Evolutionary conservation across 768 basidiomycete species (phyloP), one percentile per base, ranked within the genome.

Genomic region (Pulveroboletus frians): DNA sequence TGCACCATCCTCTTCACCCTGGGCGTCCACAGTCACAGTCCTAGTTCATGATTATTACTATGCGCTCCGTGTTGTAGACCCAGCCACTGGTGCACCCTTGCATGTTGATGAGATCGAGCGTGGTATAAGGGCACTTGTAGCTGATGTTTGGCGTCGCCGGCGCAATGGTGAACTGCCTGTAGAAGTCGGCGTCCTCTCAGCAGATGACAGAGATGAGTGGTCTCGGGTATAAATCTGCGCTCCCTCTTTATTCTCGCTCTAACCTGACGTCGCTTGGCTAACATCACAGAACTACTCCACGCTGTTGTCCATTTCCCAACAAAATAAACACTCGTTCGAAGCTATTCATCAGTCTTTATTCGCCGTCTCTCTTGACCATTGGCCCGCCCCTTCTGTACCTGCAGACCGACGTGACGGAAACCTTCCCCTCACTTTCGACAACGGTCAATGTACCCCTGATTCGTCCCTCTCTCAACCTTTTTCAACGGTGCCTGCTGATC

Each of bases 171-270:
- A 90, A 51, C 65, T 56, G 11, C 75, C 86, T 0, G 65, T 80
- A 3, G 75, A 78, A 23, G 72, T 96, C 5, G 84, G 88, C 8
- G 73, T 83, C 0, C 71, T 96, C 39, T 89, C 83, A 20, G 83
- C 86, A 3, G 91, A 94, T 61, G 76, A 85, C 21, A 75, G 94
- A 52, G 89, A 95, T 65, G 71, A 64, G 10, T 96, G 94, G 94
- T 77, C 86, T 10, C 69, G 77, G 62, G 91, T 92, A 65, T 49
- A 79, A 57, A 15, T 36, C 21, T 29, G 18, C 7, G 20, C 15
- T 17, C 21, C n/a, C 39, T 39, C 3, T 8, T 21, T 18, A 6
- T 29, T 20, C 18, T 18, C 5, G 9, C 3, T 17, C 13, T 23
- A 15, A 39, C 32, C 36, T 45, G 46, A 46, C 14, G 9, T 36